phyloP scores from a whole-genome alignment of 768 basidiomycete species.

The Psilocybe azurescens region DNA sequence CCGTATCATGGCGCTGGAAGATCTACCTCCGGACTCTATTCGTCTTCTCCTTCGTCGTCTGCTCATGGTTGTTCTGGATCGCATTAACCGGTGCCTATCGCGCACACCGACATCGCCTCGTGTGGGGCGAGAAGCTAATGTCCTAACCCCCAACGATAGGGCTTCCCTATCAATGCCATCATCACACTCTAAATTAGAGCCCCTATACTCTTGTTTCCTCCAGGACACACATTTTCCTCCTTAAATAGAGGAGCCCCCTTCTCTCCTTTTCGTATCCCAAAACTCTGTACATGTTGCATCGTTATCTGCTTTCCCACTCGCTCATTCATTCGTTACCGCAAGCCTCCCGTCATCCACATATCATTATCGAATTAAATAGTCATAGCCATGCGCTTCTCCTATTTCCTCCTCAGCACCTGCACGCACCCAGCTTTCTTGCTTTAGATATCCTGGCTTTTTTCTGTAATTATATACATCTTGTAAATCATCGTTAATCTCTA shows the following conservation, averaged over 20 bases:
- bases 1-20: slow-evolving; percentile 78
- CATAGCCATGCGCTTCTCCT: not conserved
- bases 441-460: no score
- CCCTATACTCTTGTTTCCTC: not conserved
- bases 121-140: slow-evolving; percentile 84
- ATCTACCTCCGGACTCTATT: slow-evolving; percentile 65
- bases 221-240: not conserved
- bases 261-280: not conserved
- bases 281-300: not conserved
- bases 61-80: slow-evolving; percentile 64
- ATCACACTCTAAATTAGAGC: not conserved
- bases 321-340: not conserved
- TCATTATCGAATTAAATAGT: not conserved
- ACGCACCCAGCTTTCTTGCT: no score
- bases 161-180: not conserved
- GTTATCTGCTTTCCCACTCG: not conserved
- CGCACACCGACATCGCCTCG: slow-evolving; percentile 74
- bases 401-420: not conserved
- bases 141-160: slow-evolving; percentile 42
- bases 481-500: not conserved
- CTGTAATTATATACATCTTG: no score
- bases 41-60: slow-evolving; percentile 57
- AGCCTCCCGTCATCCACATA: not conserved
- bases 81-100: slow-evolving; percentile 70
- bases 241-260: not conserved